A percentile compares a stretch with the other conserved stretches of the same genome.
Evolutionary conservation across 1,284 basidiomycete genomes (phyloP).

Genomic region (Puccinia horiana): DNA sequence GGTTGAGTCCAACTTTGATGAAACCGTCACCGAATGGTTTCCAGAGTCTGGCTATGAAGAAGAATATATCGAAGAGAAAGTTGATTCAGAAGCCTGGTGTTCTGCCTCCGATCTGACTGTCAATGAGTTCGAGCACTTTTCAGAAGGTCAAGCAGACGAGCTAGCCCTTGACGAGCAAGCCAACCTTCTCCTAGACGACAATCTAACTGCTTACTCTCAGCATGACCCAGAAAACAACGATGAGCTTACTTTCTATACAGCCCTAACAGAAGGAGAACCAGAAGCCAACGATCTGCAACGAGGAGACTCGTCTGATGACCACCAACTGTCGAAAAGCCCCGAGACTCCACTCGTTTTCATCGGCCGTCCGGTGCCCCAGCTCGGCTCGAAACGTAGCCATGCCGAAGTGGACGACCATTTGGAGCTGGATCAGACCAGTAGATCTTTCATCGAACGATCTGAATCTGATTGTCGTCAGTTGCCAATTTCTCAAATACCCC

Average conservation of each 20-base stretch:
- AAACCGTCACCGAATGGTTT: neutral
- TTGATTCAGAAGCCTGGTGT: neutral
- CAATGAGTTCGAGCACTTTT: neutral
- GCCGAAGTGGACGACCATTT: neutral
- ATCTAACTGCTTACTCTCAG: neutral
- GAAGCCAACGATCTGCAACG: neutral
- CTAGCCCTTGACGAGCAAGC: neutral
- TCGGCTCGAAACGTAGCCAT: neutral
- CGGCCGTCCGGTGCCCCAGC: neutral
- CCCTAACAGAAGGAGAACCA: neutral
- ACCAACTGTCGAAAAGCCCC: neutral
- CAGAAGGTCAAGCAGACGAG: slow-evolving; percentile 5
- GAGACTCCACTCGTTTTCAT: neutral
- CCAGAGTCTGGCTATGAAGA: neutral
- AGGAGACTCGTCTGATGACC: neutral
- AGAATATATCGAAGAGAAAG: neutral
- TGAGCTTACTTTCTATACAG: neutral
- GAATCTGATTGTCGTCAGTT: neutral
- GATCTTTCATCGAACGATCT: neutral
- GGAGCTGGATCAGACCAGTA: neutral
- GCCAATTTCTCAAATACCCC: neutral
- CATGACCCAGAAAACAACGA: neutral
- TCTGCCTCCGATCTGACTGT: neutral
- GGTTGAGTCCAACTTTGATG: neutral
- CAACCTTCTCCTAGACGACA: neutral